phyloP scores from a whole-genome alignment of 805 yeast species.

The Cyberlindnera japonica region DNA sequence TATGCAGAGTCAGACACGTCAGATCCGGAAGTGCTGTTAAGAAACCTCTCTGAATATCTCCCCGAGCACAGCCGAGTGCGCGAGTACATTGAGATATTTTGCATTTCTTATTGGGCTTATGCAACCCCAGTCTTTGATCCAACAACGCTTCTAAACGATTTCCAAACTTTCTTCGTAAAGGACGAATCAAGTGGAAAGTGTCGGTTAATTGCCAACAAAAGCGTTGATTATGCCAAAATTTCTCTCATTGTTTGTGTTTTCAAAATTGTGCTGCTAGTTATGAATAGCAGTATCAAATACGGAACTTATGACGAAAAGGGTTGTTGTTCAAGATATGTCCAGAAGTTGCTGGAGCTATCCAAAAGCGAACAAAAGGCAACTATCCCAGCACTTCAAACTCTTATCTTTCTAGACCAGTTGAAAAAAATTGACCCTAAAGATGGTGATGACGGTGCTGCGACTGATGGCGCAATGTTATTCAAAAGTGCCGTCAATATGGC shows the following conservation, averaged over 20 bases:
- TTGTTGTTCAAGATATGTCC: constrained; percentile 14
- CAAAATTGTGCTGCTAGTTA: too few species aligned
- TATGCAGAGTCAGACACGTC: constrained; percentile 11
- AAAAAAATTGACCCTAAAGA: constrained; percentile 20
- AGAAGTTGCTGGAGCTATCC: constrained; percentile 17
- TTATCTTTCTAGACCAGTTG: constrained; percentile 16
- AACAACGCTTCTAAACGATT: constrained; percentile 14
- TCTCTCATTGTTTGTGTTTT: too few species aligned
- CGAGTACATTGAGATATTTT: constrained; percentile 16
- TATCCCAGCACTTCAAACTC: constrained; percentile 23
- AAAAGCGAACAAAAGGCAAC: constrained; percentile 12
- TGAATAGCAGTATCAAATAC: constrained; percentile 3
- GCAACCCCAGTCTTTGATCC: constrained; percentile 19
- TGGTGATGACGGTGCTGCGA: constrained; percentile 25
- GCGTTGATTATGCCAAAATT: constrained; percentile 22
- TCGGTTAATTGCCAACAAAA: constrained; percentile 9
- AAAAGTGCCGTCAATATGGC: constrained; percentile 25
- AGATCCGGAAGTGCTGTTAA: constrained; percentile 13
- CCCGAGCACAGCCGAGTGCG: constrained; percentile 20
- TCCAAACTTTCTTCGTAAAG: constrained; percentile 14
- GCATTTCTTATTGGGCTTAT: constrained; percentile 17
- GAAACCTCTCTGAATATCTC: constrained; percentile 14
- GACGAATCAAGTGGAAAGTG: constrained; percentile 8
- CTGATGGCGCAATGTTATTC: constrained; percentile 14
- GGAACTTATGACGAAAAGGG: constrained; percentile 16